These are phyloP conservation scores for Triangularia verruculosa DNA, from an alignment of 2,329 filamentous ascomycete species.

Conservation along the genomic window DNA sequence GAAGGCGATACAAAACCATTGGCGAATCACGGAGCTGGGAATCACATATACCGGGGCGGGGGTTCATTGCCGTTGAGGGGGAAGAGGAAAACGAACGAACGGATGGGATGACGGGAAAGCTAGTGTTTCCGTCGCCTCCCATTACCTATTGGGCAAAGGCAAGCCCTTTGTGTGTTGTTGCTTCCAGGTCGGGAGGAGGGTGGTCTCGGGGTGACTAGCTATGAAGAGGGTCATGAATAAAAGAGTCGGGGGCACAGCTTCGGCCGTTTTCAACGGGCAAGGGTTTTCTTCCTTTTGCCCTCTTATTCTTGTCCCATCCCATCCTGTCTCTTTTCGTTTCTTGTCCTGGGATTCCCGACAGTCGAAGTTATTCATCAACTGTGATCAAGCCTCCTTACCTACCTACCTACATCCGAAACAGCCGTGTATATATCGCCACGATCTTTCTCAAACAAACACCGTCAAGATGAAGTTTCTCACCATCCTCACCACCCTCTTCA, in stretches of 20 bases:
- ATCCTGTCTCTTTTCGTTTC: not conserved
- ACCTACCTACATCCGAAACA: too few species aligned
- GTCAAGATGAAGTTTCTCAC: constrained; percentile 31
- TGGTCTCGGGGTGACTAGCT: not conserved
- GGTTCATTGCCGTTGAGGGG: not conserved
- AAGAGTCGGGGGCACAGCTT: not conserved
- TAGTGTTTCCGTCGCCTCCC: not conserved
- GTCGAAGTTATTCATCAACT: not conserved
- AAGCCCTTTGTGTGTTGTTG: not conserved
- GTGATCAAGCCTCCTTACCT: not conserved
- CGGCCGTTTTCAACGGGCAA: not conserved
- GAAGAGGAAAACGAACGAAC: not conserved
- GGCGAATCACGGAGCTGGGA: not conserved
- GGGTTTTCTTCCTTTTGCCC: too few species aligned
- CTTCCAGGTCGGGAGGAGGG: not conserved
- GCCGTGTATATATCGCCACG: not conserved
- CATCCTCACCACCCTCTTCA: constrained; percentile 10
- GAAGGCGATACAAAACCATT: not conserved
- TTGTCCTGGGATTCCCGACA: not conserved
- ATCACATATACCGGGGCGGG: not conserved
- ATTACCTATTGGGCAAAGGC: not conserved
- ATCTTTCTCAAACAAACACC: not conserved
- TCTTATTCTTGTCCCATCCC: not conserved
- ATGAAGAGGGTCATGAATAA: not conserved
- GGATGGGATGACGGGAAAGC: not conserved